Conservation (phyloP, 257 asterid genomes). For the Lavandula angustifolia region DNA sequence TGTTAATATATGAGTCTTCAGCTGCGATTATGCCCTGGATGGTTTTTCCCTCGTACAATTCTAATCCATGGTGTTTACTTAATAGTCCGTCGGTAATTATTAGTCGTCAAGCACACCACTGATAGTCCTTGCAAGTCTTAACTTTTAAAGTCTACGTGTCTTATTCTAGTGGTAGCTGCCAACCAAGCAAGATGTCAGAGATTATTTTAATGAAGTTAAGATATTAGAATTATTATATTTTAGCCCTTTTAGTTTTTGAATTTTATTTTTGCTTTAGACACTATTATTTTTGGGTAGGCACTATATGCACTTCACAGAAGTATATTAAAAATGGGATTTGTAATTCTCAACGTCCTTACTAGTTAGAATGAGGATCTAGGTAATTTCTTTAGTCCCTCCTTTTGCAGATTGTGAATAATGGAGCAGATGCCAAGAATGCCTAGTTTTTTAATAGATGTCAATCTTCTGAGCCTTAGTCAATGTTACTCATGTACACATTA, state of each 20-base stretch:
- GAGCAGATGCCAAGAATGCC: constrained; percentile 24
- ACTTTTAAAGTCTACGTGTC: constrained; percentile 10
- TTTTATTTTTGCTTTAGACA: too few species aligned
- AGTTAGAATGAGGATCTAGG: background rate
- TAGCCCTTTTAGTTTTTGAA: background rate
- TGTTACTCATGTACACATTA: background rate
- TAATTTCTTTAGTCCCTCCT: constrained; percentile 4
- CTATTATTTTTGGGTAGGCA: background rate
- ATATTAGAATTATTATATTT: background rate
- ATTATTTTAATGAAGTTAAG: background rate
- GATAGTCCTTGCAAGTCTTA: background rate
- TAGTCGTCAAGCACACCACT: background rate
- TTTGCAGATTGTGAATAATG: background rate
- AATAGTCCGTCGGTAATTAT: background rate
- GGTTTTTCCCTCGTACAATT: background rate
- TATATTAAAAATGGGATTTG: constrained; percentile 5
- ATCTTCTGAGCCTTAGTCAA: background rate
- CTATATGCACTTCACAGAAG: background rate
- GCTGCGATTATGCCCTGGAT: background rate
- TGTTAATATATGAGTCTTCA: constrained; percentile 12
- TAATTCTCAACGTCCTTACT: too few species aligned
- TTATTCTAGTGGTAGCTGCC: background rate
- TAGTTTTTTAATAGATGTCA: background rate
- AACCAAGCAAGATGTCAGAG: background rate
- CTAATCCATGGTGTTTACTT: background rate